Evolutionary conservation across 495 filamentous ascomycete genomes (phyloP).

Genomic region (Lasiosphaeria ovina): DNA sequence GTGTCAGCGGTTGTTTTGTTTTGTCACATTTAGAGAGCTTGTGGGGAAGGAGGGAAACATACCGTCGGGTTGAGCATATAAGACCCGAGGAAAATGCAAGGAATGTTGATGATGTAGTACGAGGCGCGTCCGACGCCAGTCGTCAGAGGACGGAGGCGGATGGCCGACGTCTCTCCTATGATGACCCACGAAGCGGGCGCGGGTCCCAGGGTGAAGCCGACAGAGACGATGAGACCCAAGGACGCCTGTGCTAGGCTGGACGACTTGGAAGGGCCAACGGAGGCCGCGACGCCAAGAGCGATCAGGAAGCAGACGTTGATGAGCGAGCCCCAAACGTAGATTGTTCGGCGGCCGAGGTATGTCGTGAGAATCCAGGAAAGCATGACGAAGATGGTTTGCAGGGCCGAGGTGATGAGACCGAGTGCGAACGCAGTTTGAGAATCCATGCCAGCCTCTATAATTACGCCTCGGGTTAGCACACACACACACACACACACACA

Average conservation of each 20-base stretch:
- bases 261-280: conserved; percentile 33
- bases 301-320: conserved; percentile 37
- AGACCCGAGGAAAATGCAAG: conserved; percentile 51
- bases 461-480: not conserved
- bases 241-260: conserved; percentile 48
- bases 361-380: conserved; percentile 51
- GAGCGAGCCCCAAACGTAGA: conserved; percentile 46
- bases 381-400: conserved; percentile 53
- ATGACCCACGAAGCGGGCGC: conserved; percentile 57
- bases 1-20: conserved; percentile 24
- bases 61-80: conserved; percentile 49
- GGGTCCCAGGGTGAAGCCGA: conserved; percentile 52
- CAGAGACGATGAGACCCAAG: conserved; percentile 55
- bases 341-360: conserved; percentile 46
- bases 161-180: conserved; percentile 57
- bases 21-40: conserved; percentile 6
- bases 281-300: conserved; percentile 50
- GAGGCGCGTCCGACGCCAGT: conserved; percentile 54
- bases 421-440: conserved; percentile 41
- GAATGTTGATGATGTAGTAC: conserved; percentile 54
- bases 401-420: conserved; percentile 49
- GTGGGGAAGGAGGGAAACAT: conserved; percentile 4
- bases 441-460: conserved; percentile 34
- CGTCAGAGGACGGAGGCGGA: conserved; percentile 56
- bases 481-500: not conserved